Conservation (phyloP, 2,329 filamentous ascomycete genomes). For the Pseudocercospora crystallina region DNA sequence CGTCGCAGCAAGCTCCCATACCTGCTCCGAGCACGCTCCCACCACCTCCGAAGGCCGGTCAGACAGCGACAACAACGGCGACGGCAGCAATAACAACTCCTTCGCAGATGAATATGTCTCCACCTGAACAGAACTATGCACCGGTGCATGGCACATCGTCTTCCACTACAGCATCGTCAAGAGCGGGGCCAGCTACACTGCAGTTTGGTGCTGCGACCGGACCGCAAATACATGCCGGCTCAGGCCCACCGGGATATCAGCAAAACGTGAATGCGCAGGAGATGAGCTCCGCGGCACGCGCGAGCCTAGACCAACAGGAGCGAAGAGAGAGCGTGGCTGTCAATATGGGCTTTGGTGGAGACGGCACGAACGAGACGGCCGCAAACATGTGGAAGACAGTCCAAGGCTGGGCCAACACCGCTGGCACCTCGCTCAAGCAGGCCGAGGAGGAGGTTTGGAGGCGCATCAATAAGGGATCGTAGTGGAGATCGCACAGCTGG, state of each 20-base stretch:
- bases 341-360: slow-evolving; percentile 27
- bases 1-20: slow-evolving; percentile 28
- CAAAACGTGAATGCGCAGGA: slow-evolving; percentile 48
- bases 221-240: slow-evolving; percentile 28
- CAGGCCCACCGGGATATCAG: slow-evolving; percentile 49
- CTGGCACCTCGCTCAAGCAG: slow-evolving; percentile 44
- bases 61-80: slow-evolving; percentile 18
- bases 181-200: slow-evolving; percentile 38
- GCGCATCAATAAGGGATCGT: slow-evolving; percentile 39
- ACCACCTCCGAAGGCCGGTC: slow-evolving; percentile 43
- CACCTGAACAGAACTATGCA: slow-evolving; percentile 39
- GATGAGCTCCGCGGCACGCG: slow-evolving; percentile 36
- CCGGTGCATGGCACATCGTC: slow-evolving; percentile 40
- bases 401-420: slow-evolving; percentile 43
- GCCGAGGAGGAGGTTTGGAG: slow-evolving; percentile 51
- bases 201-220: slow-evolving; percentile 37
- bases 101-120: slow-evolving; percentile 43
- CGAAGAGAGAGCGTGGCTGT: slow-evolving; percentile 22
- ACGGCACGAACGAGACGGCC: slow-evolving; percentile 19
- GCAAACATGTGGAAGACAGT: slow-evolving; percentile 38
- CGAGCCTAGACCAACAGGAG: slow-evolving; percentile 33
- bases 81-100: slow-evolving; percentile 32
- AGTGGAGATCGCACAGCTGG: not conserved
- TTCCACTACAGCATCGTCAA: slow-evolving; percentile 13
- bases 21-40: slow-evolving; percentile 34